Percentiles rank a stretch among this genome's conserved stretches.
These are phyloP conservation scores for Citrullus amarus DNA, from an alignment of 306 rosid species.

Conservation along the genomic window DNA sequence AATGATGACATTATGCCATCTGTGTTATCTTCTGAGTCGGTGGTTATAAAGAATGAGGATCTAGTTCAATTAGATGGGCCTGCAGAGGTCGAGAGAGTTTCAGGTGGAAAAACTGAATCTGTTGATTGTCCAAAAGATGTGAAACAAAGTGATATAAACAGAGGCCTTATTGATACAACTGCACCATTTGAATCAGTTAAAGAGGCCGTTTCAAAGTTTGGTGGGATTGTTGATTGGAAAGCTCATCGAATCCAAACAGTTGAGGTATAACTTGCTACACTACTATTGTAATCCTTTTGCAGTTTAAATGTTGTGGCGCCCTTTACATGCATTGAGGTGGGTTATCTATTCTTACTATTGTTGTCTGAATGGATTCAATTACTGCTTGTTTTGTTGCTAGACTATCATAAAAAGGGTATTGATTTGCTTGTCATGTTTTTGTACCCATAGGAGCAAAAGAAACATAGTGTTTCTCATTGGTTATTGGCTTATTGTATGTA, in stretches of 20 bases:
- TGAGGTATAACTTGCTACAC: constrained; percentile 40
- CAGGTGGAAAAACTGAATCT: constrained; percentile 12
- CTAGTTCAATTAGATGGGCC: background rate
- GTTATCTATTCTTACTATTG: background rate
- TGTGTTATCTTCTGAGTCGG: background rate
- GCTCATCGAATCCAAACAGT: constrained; percentile 84
- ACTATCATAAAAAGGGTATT: background rate
- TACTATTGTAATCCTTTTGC: background rate
- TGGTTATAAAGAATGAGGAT: background rate
- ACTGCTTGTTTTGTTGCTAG: background rate
- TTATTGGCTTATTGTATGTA: background rate
- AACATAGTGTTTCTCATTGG: background rate
- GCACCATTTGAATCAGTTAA: constrained; percentile 95
- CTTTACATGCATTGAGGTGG: background rate
- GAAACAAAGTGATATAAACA: constrained; percentile 32
- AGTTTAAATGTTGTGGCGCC: background rate
- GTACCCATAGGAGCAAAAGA: background rate
- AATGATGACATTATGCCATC: background rate
- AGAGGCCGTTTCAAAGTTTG: constrained; percentile 94
- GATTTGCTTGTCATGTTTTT: background rate
- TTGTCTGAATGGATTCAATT: background rate
- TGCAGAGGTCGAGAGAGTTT: background rate
- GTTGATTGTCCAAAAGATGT: constrained; percentile 26
- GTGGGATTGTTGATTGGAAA: constrained; percentile 99
- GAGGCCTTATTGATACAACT: constrained; percentile 70